Base-by-base conservation (phyloP, 306 rosid species). In the Pyrus bretschneideri region DNA sequence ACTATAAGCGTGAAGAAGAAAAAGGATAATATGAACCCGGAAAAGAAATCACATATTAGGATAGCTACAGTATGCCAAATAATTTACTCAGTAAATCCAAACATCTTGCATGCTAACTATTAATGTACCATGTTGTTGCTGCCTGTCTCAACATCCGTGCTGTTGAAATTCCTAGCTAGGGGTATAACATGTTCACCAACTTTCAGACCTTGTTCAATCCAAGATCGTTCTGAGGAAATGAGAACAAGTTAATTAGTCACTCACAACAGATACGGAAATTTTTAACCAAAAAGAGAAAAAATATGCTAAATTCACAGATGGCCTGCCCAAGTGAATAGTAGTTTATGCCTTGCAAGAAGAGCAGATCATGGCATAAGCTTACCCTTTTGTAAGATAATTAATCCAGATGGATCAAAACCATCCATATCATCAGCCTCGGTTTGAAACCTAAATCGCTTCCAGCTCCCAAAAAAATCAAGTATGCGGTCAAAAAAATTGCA, bases 111-210 rank as follows among this genome's bases (percentile, higher is more conserved):
- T 4, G 23, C 14, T 9, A 33, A 29, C 22, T 8, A 61, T 69
- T 31, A 58, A 79, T 88, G 79, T 89, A 95, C 99, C 82, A 69
- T 79, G 83, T 67, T 74, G 67, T 83, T 86, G 85, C 80, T 87
- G 76, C 83, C 81, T 35, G 91, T 71, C 85, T 90, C 99, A 5
- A 90, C 78, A 74, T 90, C 97, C 42, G 75, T 44, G 68, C 78
- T 51, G 67, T 88, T 89, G 75, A 95, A 95, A 90, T 88, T 92
- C 88, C 97, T 88, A 11, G 92, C 96, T 59, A 92, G 87, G 22
- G 99, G 97, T 71, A 95, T 84, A 80, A 95, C 93, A 79, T 95
- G 97, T 85, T 92, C 99, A 64, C 96, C 99, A 25, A 92, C 90
- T 80, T 82, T 85, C 85, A 82, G 69, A 72, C 99, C 97, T 92